Evolutionary conservation across 2,329 filamentous ascomycete genomes (phyloP).

Genomic region (Verticillium zaregamsianum): DNA sequence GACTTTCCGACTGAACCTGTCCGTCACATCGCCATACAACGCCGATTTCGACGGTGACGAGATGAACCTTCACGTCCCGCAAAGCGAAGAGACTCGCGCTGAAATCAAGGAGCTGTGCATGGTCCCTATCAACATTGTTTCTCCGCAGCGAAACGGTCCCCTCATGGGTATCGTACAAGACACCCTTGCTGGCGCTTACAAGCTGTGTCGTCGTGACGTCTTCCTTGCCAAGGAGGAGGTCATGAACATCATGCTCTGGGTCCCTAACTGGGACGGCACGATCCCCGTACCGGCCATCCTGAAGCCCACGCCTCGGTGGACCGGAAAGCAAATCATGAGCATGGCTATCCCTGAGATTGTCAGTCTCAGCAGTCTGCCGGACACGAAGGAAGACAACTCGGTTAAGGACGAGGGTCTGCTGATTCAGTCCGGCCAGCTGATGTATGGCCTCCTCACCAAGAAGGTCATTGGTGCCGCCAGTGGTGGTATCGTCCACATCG

Average conservation of each 20-base stretch:
- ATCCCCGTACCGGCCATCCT: constrained; percentile 91
- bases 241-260: constrained; percentile 97
- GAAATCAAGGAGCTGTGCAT: constrained; percentile 93
- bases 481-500: constrained; percentile 90
- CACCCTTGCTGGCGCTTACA: constrained; percentile 93
- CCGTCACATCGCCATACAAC: constrained; percentile 98
- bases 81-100: constrained; percentile 93
- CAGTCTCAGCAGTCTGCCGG: constrained; percentile 68
- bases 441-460: constrained; percentile 89
- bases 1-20: constrained; percentile 95
- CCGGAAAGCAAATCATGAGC: constrained; percentile 95
- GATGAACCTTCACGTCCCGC: constrained; percentile 99
- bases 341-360: constrained; percentile 86
- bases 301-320: constrained; percentile 91
- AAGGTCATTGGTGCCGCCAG: constrained; percentile 88
- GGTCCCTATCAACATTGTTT: constrained; percentile 98
- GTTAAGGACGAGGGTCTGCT: constrained; percentile 73
- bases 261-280: constrained; percentile 94
- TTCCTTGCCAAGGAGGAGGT: constrained; percentile 88
- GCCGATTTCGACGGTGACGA: constrained; percentile 99
- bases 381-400: constrained; percentile 54
- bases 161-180: constrained; percentile 99
- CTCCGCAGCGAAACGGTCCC: constrained; percentile 91
- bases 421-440: constrained; percentile 80
- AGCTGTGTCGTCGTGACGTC: constrained; percentile 87